phyloP scores from a whole-genome alignment of 768 basidiomycete genomes.

The Leucosporidium yakuticum region DNA sequence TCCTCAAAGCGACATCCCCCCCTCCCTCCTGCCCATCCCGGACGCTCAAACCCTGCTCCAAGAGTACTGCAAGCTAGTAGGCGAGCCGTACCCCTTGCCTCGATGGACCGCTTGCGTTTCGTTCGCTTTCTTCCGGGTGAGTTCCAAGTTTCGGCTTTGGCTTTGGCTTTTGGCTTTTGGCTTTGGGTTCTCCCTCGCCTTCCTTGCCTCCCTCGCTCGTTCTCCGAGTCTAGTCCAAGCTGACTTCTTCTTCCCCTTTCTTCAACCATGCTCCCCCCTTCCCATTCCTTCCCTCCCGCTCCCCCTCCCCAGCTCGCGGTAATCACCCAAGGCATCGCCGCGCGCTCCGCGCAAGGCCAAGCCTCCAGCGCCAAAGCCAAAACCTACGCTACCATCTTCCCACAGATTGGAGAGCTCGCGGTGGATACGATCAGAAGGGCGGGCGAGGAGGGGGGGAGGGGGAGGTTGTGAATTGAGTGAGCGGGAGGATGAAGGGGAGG shows the following conservation, averaged over 20 bases:
- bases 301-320: slow-evolving; percentile 34
- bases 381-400: slow-evolving; percentile 28
- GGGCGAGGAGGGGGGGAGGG: slow-evolving; percentile 8
- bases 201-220: no score
- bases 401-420: slow-evolving; percentile 27
- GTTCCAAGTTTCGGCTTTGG: neutral
- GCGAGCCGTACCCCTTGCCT: slow-evolving; percentile 18
- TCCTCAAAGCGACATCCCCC: slow-evolving; percentile 10
- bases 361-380: slow-evolving; percentile 34
- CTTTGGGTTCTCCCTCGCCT: no score
- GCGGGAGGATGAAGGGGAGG: no score
- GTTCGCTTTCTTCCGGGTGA: slow-evolving; percentile 37
- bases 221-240: no score
- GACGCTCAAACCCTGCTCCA: slow-evolving; percentile 21
- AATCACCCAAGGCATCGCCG: slow-evolving; percentile 40
- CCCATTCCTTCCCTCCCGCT: neutral
- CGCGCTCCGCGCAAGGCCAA: slow-evolving; percentile 32
- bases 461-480: slow-evolving; percentile 19
- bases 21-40: slow-evolving; percentile 26
- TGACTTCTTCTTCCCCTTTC: neutral
- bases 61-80: slow-evolving; percentile 28
- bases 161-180: no score
- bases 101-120: slow-evolving; percentile 29
- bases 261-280: neutral
- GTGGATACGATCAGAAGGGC: slow-evolving; percentile 16